Evolutionary conservation across 2,329 filamentous ascomycete species (phyloP).

Genomic region (Arthrobotrys iridis): DNA sequence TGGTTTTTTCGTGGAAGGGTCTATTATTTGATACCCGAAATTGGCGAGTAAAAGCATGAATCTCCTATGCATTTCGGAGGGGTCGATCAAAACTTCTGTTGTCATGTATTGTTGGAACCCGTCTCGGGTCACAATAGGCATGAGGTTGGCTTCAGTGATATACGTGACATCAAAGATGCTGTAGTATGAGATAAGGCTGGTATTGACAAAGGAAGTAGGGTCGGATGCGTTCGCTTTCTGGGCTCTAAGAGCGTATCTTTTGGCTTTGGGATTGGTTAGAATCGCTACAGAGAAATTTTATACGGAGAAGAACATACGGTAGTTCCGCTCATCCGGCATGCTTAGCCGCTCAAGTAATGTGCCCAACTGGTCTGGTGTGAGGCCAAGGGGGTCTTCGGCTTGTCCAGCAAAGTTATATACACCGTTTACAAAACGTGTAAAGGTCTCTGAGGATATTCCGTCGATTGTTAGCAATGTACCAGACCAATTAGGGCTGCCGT

Average conservation of each 20-base stretch:
- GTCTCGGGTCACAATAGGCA: constrained; percentile 43
- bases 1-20: constrained; percentile 33
- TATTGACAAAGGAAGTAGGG: constrained; percentile 23
- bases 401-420: constrained; percentile 35
- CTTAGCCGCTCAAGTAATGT: constrained; percentile 28
- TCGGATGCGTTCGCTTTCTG: not conserved
- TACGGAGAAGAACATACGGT: constrained; percentile 18
- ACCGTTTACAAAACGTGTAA: constrained; percentile 44
- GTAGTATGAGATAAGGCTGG: constrained; percentile 37
- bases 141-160: constrained; percentile 35
- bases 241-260: constrained; percentile 5
- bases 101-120: constrained; percentile 48
- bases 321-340: constrained; percentile 38
- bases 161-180: constrained; percentile 39
- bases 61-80: constrained; percentile 32
- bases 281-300: not conserved
- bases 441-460: constrained; percentile 38
- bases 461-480: constrained; percentile 37
- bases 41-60: constrained; percentile 33
- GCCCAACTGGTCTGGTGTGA: constrained; percentile 34
- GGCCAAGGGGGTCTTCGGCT: constrained; percentile 25
- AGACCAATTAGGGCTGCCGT: constrained; percentile 44
- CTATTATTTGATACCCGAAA: constrained; percentile 34
- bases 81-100: constrained; percentile 24
- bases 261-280: constrained; percentile 8